phyloP scores from a whole-genome alignment of 768 basidiomycete genomes.

The Suillus subluteus region DNA sequence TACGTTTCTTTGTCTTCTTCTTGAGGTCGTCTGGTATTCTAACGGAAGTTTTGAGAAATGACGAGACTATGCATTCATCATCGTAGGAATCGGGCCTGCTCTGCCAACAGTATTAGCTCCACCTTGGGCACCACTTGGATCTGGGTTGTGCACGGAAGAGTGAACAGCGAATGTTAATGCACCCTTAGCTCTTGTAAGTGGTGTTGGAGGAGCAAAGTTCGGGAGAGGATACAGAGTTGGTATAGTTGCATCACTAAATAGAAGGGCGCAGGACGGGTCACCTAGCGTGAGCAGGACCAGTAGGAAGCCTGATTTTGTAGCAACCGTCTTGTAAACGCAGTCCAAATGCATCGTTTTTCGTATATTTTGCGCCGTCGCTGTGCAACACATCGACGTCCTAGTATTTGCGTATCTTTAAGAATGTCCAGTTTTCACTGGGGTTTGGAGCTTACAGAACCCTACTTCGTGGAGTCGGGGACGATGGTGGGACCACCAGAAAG shows the following conservation, averaged over 20 bases:
- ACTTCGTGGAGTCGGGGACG: too few relatives aligned
- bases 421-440: too few relatives aligned
- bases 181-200: slow-evolving; percentile 74
- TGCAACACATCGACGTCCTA: too few relatives aligned
- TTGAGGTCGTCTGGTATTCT: slow-evolving; percentile 56
- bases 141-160: slow-evolving; percentile 56
- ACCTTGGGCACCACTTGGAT: slow-evolving; percentile 29
- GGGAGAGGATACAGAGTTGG: slow-evolving; percentile 81
- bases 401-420: too few relatives aligned
- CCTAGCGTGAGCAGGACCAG: too few relatives aligned
- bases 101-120: slow-evolving; percentile 21
- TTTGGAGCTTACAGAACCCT: too few relatives aligned
- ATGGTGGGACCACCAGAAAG: too few relatives aligned
- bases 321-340: too few relatives aligned
- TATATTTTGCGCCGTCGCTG: too few relatives aligned
- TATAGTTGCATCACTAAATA: slow-evolving; percentile 33
- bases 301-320: too few relatives aligned
- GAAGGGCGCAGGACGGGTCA: too few relatives aligned
- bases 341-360: too few relatives aligned
- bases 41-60: background rate
- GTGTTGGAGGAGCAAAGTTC: slow-evolving; percentile 67
- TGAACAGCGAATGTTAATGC: slow-evolving; percentile 84
- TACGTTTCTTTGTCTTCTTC: slow-evolving; percentile 87
- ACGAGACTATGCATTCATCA: slow-evolving; percentile 49
- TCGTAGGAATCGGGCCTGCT: slow-evolving; percentile 57